Evolutionary conservation across 371 early-diverging fungal species (phyloP), one percentile per base, ranked within the genome.

Genomic region (Mortierella sp.): DNA sequence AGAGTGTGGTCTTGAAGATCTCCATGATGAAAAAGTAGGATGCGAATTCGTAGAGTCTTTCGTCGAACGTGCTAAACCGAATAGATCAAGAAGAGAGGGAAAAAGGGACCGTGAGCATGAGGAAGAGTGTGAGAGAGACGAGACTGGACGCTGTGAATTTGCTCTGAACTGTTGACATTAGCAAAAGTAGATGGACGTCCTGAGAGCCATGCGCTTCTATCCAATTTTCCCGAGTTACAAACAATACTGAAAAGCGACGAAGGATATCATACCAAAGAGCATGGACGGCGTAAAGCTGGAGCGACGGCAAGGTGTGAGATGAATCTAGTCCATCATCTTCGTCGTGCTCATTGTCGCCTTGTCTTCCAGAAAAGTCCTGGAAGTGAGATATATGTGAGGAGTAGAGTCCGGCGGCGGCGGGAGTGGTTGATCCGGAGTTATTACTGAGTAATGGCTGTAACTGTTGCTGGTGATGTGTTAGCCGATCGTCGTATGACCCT

Each of bases 31-130:
- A 88, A 38, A 88, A 78, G 71, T 75, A 81, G 8, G 82, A 80
- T 19, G 85, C 84, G 78, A 88, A 88, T 58, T 88, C 88, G 71
- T 84, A 88, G 3, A 82, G 70, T 38, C 88, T 79, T 28, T 88
- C 84, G 21, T 82, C 83, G 58, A 84, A 88, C 10, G 88, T 79
- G 28, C 84, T 80, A 48, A 16, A 24, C 34, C 34, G 3, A 8
- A 24, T 28, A 0, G 21, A 52, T n/a, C 34, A 45, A 19, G 16
- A 52, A 26, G 13, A 6, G 19, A 24, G 7, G 0, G 72, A 45
- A 48, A 21, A 3, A 44, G n/a, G 1, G 13, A n/a, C n/a, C 48
- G 19, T 47, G n/a, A 44, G 31, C 52, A 50, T 0, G 14, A 16
- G 50, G 0, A 16, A 14, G 50, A 16, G 50, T 50, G 50, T 13